These are phyloP conservation scores for Plenodomus lindquistii DNA, from an alignment of 2,329 filamentous ascomycete species.

Conservation along the genomic window DNA sequence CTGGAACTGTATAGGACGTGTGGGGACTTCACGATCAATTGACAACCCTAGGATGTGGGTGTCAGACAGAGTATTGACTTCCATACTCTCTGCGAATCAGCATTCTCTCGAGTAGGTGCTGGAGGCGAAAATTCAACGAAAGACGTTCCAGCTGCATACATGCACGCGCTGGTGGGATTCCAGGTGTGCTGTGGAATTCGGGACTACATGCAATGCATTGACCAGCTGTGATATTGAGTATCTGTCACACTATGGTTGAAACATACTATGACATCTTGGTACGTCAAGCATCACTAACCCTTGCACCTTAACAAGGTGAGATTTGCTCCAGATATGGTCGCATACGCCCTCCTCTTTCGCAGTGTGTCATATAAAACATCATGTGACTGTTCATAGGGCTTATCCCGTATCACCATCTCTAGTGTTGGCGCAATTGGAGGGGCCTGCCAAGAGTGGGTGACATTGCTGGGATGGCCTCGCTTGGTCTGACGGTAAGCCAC, in stretches of 20 bases:
- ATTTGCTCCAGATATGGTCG: conserved; percentile 2
- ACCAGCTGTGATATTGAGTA: conserved; percentile 12
- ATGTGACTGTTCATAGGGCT: not conserved
- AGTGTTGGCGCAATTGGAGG: conserved; percentile 3
- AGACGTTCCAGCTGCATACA: not conserved
- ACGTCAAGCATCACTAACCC: conserved; percentile 7
- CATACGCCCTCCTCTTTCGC: not conserved
- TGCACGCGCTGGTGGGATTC: conserved; percentile 5
- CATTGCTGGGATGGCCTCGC: not conserved
- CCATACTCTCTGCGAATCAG: no score
- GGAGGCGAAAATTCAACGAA: not conserved
- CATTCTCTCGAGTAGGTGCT: no score
- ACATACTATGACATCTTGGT: conserved; percentile 21
- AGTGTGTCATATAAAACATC: not conserved
- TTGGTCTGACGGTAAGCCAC: conserved; percentile 1
- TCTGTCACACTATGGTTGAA: conserved; percentile 22
- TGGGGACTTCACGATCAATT: not conserved
- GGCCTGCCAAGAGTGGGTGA: not conserved
- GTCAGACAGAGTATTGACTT: no score
- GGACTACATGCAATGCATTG: not conserved
- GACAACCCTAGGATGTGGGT: not conserved
- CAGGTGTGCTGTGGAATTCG: not conserved
- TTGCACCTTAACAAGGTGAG: conserved; percentile 6
- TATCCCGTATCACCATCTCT: conserved; percentile 8
- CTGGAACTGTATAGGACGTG: not conserved